A percentile compares a stretch with the other conserved stretches of the same genome.
These are phyloP conservation scores for Trichoderma simmonsii DNA, from an alignment of 2,329 filamentous ascomycete genomes.

Conservation along the genomic window DNA sequence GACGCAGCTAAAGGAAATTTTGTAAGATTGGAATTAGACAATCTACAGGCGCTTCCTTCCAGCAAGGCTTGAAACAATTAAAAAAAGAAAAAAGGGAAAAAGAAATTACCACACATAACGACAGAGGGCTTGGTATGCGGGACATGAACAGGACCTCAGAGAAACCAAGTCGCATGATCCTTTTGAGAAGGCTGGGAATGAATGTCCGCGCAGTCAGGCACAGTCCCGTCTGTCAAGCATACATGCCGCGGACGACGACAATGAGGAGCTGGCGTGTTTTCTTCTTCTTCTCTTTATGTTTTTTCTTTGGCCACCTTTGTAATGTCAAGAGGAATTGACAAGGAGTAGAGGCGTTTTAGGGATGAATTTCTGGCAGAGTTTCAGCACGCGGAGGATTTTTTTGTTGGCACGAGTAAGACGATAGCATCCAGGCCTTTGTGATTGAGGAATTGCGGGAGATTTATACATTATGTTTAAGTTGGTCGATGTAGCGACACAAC, in stretches of 20 bases:
- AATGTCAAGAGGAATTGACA: slow-evolving; percentile 16
- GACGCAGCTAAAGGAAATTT: slow-evolving; percentile 72
- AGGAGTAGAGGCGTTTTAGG: slow-evolving; percentile 22
- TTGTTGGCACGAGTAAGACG: slow-evolving; percentile 12
- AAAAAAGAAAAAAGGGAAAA: neutral
- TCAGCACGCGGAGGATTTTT: neutral
- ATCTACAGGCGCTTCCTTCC: neutral
- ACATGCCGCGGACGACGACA: neutral
- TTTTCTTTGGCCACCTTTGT: neutral
- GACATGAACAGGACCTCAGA: slow-evolving; percentile 18
- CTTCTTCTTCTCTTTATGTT: neutral
- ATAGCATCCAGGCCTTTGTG: slow-evolving; percentile 13
- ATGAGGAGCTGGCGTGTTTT: slow-evolving; percentile 3
- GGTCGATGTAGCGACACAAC: neutral
- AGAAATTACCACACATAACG: neutral
- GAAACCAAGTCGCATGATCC: slow-evolving; percentile 4
- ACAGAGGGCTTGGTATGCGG: slow-evolving; percentile 18
- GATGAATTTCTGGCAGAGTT: slow-evolving; percentile 14
- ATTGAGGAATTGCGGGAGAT: neutral
- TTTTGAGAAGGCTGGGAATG: slow-evolving; percentile 2
- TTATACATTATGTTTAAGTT: neutral
- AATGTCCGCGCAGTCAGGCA: slow-evolving; percentile 6
- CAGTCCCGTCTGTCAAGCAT: neutral
- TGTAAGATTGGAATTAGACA: slow-evolving; percentile 42
- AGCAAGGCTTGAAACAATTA: neutral